Evolutionary conservation across 257 asterid genomes (phyloP).

Genomic region (Scutellaria galericulata): DNA sequence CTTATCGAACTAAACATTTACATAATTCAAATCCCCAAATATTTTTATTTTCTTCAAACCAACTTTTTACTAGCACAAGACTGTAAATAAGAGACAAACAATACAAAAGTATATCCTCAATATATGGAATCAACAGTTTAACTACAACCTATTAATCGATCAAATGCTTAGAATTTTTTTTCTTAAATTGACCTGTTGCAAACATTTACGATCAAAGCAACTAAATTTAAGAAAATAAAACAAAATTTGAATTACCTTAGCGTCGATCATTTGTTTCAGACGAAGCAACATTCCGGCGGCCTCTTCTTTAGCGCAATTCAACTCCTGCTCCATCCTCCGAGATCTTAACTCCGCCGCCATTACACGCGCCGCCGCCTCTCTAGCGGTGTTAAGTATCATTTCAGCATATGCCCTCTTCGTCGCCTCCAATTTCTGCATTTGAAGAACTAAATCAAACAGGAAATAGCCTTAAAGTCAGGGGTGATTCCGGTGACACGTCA

Average conservation of each 20-base stretch:
- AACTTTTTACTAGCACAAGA: not conserved
- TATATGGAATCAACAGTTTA: not conserved
- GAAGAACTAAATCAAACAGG: constrained; percentile 16
- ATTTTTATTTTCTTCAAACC: not conserved
- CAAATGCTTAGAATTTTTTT: not conserved
- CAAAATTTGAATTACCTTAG: constrained; percentile 45
- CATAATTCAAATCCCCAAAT: not conserved
- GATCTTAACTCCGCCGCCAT: constrained; percentile 65
- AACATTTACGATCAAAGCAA: not conserved
- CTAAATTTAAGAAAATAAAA: not conserved
- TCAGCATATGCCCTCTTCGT: constrained; percentile 71
- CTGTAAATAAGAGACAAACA: not conserved
- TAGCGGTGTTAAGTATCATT: constrained; percentile 71
- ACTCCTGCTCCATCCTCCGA: constrained; percentile 53
- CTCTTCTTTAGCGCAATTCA: constrained; percentile 56
- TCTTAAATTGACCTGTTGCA: not conserved
- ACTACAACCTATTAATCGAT: not conserved
- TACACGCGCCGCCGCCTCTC: constrained; percentile 82
- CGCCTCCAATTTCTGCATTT: constrained; percentile 53
- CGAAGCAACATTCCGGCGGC: constrained; percentile 65
- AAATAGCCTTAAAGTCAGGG: not conserved
- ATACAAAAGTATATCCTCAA: not conserved
- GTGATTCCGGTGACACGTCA: not conserved
- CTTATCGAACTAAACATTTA: not conserved
- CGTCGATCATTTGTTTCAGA: constrained; percentile 62